Conservation (phyloP, 2,329 filamentous ascomycete species). For the Aspergillus aculeatinus region DNA sequence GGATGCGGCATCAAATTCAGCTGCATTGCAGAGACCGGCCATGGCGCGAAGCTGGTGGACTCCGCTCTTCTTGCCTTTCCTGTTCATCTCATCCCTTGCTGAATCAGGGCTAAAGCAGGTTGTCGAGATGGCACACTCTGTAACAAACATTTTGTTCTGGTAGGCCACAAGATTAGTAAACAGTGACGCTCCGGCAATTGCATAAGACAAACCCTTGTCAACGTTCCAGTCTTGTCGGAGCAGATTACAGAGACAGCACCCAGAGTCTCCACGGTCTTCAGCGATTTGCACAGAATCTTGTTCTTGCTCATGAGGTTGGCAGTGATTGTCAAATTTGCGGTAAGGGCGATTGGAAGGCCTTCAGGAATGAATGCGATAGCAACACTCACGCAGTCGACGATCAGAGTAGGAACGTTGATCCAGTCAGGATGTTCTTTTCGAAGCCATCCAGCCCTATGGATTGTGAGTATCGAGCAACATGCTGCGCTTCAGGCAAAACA, state of each 20-base stretch:
- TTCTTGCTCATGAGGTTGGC: constrained; percentile 75
- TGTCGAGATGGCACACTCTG: constrained; percentile 53
- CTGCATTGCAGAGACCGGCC: constrained; percentile 70
- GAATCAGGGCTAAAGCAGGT: constrained; percentile 50
- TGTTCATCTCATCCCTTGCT: constrained; percentile 47
- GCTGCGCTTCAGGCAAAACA: not conserved
- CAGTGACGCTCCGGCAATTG: not conserved
- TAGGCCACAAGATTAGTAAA: constrained; percentile 3
- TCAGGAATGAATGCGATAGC: constrained; percentile 76
- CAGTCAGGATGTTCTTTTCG: constrained; percentile 64
- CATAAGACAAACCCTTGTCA: constrained; percentile 16
- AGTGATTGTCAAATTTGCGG: constrained; percentile 70
- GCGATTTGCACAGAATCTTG: constrained; percentile 74
- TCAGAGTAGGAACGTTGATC: constrained; percentile 70
- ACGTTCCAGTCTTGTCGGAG: constrained; percentile 69
- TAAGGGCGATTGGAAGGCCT: constrained; percentile 68
- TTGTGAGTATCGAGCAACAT: not conserved
- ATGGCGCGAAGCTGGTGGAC: constrained; percentile 61
- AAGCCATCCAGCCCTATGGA: constrained; percentile 65
- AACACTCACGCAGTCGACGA: constrained; percentile 70
- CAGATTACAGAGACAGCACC: constrained; percentile 72
- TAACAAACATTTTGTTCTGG: constrained; percentile 71
- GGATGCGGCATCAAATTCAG: constrained; percentile 69
- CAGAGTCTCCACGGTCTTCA: constrained; percentile 75
- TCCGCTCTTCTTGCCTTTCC: not conserved